These are phyloP conservation scores for Sugiyamaella smithiae DNA, from an alignment of 805 yeast species.

Conservation along the genomic window DNA sequence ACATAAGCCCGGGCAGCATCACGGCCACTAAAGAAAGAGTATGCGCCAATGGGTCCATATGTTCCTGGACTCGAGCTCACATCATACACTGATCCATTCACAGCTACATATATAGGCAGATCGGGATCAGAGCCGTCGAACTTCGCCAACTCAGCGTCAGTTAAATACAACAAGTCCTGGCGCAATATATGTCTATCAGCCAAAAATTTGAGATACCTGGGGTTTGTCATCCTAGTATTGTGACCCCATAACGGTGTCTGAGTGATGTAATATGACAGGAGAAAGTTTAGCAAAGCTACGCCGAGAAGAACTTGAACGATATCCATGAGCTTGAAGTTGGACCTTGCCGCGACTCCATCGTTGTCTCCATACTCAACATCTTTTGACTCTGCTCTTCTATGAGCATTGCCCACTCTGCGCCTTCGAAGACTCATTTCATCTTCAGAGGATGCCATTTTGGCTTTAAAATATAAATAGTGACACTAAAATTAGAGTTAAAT, in stretches of 20 bases:
- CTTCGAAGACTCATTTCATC: slow-evolving; percentile 1
- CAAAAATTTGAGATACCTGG: slow-evolving; percentile 39
- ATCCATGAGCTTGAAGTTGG: slow-evolving; percentile 32
- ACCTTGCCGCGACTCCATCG: background rate
- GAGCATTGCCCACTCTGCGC: background rate
- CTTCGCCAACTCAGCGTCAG: slow-evolving; percentile 46
- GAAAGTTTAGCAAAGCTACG: slow-evolving; percentile 43
- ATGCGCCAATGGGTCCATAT: slow-evolving; percentile 61
- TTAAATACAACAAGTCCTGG: slow-evolving; percentile 30
- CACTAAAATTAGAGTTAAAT: too few species aligned
- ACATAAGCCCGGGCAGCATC: slow-evolving; percentile 69
- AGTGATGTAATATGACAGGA: slow-evolving; percentile 58
- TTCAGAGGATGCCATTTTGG: background rate
- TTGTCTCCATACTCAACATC: background rate
- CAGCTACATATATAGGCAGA: slow-evolving; percentile 56
- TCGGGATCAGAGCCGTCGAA: slow-evolving; percentile 49
- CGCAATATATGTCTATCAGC: slow-evolving; percentile 15
- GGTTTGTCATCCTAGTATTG: slow-evolving; percentile 48
- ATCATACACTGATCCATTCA: slow-evolving; percentile 63
- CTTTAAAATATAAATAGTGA: background rate
- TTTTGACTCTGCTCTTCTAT: slow-evolving; percentile 2
- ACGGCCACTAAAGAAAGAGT: slow-evolving; percentile 55
- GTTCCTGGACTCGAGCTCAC: slow-evolving; percentile 50
- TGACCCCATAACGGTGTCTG: slow-evolving; percentile 60
- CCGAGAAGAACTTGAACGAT: slow-evolving; percentile 46